Percentiles rank a stretch among this genome's conserved stretches.
These are phyloP conservation scores for Solanum appendiculatum DNA, from an alignment of 257 asterid species.

Conservation along the genomic window DNA sequence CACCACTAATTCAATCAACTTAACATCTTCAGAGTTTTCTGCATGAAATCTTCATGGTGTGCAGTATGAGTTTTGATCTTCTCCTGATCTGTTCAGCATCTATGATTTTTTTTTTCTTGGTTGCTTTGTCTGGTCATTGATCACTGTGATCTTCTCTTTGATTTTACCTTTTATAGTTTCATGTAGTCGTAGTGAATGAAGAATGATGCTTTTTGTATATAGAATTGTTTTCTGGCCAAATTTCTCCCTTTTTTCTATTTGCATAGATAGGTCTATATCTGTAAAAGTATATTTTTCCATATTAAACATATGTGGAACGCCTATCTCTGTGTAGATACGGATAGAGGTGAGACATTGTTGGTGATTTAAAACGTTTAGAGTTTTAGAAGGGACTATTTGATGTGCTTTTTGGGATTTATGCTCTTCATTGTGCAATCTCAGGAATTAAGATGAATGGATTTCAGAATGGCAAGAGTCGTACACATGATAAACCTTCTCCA, in stretches of 20 bases:
- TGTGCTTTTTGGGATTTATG: conserved; percentile 6
- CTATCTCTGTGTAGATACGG: neutral
- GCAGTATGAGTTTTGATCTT: neutral
- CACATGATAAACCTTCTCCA: conserved; percentile 44
- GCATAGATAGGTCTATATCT: neutral
- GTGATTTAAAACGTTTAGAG: neutral
- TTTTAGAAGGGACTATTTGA: neutral
- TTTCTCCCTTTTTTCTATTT: neutral
- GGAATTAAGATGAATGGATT: conserved; percentile 70
- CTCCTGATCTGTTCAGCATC: neutral
- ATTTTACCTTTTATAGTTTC: neutral
- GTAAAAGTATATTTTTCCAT: neutral
- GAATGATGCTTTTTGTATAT: neutral
- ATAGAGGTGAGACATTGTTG: neutral
- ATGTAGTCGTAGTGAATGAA: neutral
- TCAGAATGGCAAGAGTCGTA: conserved; percentile 27
- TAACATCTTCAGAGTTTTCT: neutral
- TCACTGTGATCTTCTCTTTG: neutral
- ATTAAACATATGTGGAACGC: neutral
- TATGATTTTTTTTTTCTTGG: neutral
- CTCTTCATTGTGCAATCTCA: conserved; percentile 9
- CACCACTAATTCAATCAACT: neutral
- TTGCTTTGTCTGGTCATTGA: neutral
- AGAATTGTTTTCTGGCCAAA: neutral
- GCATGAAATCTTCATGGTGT: neutral